Evolutionary conservation across 169 alveolate species (phyloP).

Genomic region (Cryptosporidium canis): DNA sequence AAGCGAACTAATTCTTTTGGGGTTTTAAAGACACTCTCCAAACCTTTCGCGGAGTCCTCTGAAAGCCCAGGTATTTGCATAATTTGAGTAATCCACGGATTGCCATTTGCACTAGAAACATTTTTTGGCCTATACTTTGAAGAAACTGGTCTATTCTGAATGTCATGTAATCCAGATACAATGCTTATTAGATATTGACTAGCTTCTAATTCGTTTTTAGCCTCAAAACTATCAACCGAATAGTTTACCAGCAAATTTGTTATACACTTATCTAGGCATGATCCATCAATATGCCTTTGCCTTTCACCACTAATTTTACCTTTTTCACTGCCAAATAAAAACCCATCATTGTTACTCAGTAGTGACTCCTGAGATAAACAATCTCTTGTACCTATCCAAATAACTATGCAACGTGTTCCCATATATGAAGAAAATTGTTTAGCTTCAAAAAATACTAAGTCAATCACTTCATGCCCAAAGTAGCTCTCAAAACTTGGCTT

Average conservation of each 20-base stretch:
- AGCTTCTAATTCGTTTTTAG: conserved; percentile 50
- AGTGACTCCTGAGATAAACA: conserved; percentile 55
- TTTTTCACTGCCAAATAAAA: not conserved
- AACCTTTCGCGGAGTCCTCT: conserved; percentile 67
- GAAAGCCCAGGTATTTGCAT: conserved; percentile 68
- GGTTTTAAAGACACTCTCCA: not conserved
- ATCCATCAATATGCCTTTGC: not conserved
- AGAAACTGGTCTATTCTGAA: conserved; percentile 33
- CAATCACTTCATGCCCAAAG: conserved; percentile 56
- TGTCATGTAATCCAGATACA: conserved; percentile 5
- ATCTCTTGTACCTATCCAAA: conserved; percentile 70
- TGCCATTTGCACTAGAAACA: conserved; percentile 15
- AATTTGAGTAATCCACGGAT: conserved; percentile 58
- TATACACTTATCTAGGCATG: conserved; percentile 46
- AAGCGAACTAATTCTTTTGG: conserved; percentile 34
- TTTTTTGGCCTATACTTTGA: conserved; percentile 61
- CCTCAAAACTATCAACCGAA: conserved; percentile 64
- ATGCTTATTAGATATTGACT: conserved; percentile 33
- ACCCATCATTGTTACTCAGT: not conserved
- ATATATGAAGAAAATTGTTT: not conserved
- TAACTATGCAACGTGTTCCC: conserved; percentile 33
- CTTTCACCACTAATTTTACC: not conserved
- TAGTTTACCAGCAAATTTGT: conserved; percentile 15
- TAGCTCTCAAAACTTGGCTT: not conserved
- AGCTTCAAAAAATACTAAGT: conserved; percentile 17